These are phyloP conservation scores for Bruguiera parviflora DNA, from an alignment of 345 rosid genomes.

Conservation along the genomic window DNA sequence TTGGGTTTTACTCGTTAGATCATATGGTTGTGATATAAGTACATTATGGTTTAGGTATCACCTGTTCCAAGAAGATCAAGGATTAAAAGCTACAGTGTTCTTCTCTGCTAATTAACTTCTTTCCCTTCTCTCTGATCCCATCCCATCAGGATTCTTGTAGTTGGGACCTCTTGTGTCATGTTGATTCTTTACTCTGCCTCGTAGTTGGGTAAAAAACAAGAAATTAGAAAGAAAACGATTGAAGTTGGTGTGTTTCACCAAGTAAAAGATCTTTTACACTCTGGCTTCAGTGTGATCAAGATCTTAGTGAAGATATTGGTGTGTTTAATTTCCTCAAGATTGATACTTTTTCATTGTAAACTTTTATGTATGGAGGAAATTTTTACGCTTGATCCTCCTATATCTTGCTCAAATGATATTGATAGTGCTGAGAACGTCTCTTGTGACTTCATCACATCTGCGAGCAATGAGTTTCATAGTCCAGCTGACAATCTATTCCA, in stretches of 20 bases:
- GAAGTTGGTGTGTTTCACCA: not conserved
- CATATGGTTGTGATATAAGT: too few relatives aligned
- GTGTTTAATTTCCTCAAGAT: not conserved
- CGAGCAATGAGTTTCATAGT: conserved; percentile 16
- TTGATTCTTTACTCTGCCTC: not conserved
- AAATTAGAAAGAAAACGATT: not conserved
- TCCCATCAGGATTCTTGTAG: not conserved
- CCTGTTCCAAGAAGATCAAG: too few relatives aligned
- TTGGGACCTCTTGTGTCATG: not conserved
- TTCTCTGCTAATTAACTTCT: not conserved
- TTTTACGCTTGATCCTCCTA: conserved; percentile 29
- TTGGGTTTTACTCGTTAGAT: too few relatives aligned
- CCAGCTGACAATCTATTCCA: conserved; percentile 21
- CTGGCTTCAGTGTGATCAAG: too few relatives aligned
- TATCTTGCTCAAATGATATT: conserved; percentile 15
- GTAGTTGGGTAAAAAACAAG: too few relatives aligned
- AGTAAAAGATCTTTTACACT: too few relatives aligned
- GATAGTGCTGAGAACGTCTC: conserved; percentile 17
- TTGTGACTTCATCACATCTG: conserved; percentile 2
- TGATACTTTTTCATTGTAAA: not conserved
- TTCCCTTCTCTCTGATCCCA: not conserved
- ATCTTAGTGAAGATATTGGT: not conserved
- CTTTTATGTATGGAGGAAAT: conserved; percentile 34
- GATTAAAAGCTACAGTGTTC: not conserved
- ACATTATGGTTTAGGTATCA: too few relatives aligned